Percentiles rank a stretch among this genome's conserved stretches.
Evolutionary conservation across 495 filamentous ascomycete genomes (phyloP).

Genomic region (Talaromyces ruber): DNA sequence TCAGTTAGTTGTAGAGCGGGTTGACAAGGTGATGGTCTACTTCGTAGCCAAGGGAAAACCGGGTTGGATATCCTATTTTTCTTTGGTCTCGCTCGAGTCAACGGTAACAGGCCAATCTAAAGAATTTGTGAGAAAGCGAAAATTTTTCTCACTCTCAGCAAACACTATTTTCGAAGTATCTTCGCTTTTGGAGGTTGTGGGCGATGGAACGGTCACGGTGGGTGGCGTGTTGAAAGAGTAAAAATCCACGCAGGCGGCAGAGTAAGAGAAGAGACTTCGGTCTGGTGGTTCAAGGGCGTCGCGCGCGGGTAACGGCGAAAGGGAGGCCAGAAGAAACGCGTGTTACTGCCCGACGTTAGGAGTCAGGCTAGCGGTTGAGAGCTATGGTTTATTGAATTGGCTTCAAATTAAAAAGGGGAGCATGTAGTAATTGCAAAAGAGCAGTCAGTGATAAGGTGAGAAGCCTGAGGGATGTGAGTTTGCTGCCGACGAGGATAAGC

Average conservation of each 20-base stretch:
- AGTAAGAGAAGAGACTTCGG: slow-evolving; percentile 26
- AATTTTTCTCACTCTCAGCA: neutral
- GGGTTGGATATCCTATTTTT: neutral
- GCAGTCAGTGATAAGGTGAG: neutral
- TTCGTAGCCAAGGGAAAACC: neutral
- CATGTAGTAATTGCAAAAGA: neutral
- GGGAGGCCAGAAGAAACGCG: neutral
- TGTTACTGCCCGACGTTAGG: neutral
- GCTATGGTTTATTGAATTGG: neutral
- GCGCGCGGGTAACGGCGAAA: neutral
- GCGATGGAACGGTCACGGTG: slow-evolving; percentile 6
- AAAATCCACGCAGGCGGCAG: slow-evolving; percentile 19
- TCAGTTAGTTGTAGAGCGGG: neutral
- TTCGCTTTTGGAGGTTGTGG: neutral
- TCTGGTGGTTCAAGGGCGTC: neutral
- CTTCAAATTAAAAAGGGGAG: neutral
- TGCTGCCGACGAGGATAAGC: neutral
- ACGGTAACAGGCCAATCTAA: neutral
- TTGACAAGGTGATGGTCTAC: neutral
- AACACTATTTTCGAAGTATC: neutral
- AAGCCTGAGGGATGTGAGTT: neutral
- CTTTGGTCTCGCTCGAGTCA: neutral
- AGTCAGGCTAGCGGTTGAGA: neutral
- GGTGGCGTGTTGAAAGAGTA: slow-evolving; percentile 15
- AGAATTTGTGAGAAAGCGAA: neutral